Base-by-base conservation (phyloP, 2,329 filamentous ascomycete species). In the Bisporella sp. region DNA sequence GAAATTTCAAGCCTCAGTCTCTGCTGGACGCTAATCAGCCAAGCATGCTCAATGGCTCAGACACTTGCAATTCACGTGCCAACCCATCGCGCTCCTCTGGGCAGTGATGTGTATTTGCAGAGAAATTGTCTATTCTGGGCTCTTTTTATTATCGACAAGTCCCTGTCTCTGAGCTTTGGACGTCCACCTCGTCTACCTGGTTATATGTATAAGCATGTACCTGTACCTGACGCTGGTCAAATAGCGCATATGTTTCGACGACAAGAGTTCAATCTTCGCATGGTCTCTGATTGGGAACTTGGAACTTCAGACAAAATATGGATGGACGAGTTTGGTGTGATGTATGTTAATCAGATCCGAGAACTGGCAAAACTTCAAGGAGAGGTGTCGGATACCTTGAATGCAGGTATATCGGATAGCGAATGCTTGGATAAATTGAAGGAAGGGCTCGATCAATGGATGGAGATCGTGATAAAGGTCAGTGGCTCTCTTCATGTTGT, bases 1-100 rank as follows among this genome's bases (percentile, higher is more conserved):
- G 53, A 56, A 41, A 21, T 55, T 13, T 31, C 48, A 29, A 51
- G 52, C 31, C 52, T 52, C 8, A 54, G 50, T 32, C 33, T 56
- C 7, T 55, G 48, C 21, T 56, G 52, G 54, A 56, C 45, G 9
- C 39, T 56, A 5, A 47, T 52, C 11, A 50, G 47, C 12, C 52
- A 53, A 45, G 54, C 52, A n/a, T 54, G 54, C 42, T 50, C 47
- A 11, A 53, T 56, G 52, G 49, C 52, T 8, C 52, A 56, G 31
- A 47, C 50, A 5, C 44, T 56, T 11, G 47, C 44, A 28, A 31
- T 56, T 3, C 54, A 56, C 31, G 29, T 51, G 4, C 50, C 47
- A 30, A 50, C 43, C 1, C 41, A 40, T 9, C 46, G 40, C 31
- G 31, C 30, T 31, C 37, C 49, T 39, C 13, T 28, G 31, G 31